Evolutionary conservation across 352 stramenopile species (phyloP).

Genomic region (Phytopythium montanum): DNA sequence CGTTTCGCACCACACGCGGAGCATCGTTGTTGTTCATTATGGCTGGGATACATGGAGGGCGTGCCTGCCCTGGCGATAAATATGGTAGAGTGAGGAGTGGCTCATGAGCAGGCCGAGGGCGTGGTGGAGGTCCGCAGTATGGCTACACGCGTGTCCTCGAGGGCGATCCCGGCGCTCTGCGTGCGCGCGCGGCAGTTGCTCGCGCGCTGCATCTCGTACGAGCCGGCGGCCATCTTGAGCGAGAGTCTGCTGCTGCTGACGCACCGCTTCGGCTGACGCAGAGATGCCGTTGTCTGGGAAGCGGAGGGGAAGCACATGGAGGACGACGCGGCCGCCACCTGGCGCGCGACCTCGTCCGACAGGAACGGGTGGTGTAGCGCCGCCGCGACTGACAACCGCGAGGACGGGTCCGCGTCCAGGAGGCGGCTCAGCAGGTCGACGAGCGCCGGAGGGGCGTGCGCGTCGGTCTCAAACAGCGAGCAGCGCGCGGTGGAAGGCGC

Average conservation of each 20-base stretch:
- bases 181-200: conserved; percentile 14
- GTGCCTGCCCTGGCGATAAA: not conserved
- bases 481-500: not conserved
- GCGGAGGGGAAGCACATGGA: not conserved
- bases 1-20: not conserved
- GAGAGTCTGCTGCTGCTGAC: conserved; percentile 16
- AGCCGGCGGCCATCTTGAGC: conserved; percentile 22
- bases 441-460: conserved; percentile 23
- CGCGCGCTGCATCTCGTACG: conserved; percentile 15
- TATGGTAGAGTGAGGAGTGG: not conserved
- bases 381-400: conserved; percentile 42
- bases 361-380: conserved; percentile 61
- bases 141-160: conserved; percentile 52
- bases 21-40: not conserved
- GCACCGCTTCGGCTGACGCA: not conserved
- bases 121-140: conserved; percentile 18
- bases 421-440: conserved; percentile 44
- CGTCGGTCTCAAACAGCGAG: conserved; percentile 11
- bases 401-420: conserved; percentile 39
- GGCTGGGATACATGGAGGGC: too few species aligned
- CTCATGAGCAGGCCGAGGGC: not conserved
- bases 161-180: conserved; percentile 47
- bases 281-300: conserved; percentile 11
- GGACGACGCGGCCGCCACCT: conserved; percentile 1
- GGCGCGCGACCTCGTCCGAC: conserved; percentile 8